Evolutionary conservation across 768 basidiomycete genomes (phyloP).

Genomic region (Agaricus blazei): DNA sequence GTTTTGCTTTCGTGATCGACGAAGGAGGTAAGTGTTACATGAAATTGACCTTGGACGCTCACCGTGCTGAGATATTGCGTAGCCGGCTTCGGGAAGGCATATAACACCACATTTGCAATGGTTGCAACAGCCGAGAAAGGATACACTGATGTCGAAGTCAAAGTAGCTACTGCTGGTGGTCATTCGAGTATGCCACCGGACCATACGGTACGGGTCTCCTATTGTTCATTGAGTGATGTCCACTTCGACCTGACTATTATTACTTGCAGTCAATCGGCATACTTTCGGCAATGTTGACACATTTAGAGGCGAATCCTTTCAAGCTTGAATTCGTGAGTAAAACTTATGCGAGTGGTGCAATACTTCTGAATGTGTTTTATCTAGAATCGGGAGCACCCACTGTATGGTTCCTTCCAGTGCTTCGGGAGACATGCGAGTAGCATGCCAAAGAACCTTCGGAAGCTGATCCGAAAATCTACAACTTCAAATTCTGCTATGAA

Average conservation of each 20-base stretch:
- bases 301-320: slow-evolving; percentile 65
- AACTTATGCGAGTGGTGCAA: slow-evolving; percentile 8
- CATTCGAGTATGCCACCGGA: slow-evolving; percentile 82
- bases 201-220: slow-evolving; percentile 55
- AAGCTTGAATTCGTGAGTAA: slow-evolving; percentile 38
- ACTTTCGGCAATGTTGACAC: slow-evolving; percentile 62
- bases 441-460: slow-evolving; percentile 43
- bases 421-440: slow-evolving; percentile 54
- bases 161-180: slow-evolving; percentile 68
- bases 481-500: slow-evolving; percentile 47
- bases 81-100: slow-evolving; percentile 46
- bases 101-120: slow-evolving; percentile 51
- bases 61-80: background rate
- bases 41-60: background rate
- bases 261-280: slow-evolving; percentile 71
- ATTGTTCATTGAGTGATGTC: background rate
- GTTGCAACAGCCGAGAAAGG: slow-evolving; percentile 77
- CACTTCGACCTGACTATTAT: background rate
- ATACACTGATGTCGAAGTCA: slow-evolving; percentile 54
- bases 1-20: slow-evolving; percentile 78
- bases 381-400: slow-evolving; percentile 50
- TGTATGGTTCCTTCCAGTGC: slow-evolving; percentile 62
- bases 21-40: slow-evolving; percentile 64
- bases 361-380: background rate
- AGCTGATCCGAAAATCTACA: slow-evolving; percentile 40